Evolutionary conservation across 441 rosid genomes (phyloP), one percentile per base, ranked within the genome.

Genomic region (Gossypium trilobum): DNA sequence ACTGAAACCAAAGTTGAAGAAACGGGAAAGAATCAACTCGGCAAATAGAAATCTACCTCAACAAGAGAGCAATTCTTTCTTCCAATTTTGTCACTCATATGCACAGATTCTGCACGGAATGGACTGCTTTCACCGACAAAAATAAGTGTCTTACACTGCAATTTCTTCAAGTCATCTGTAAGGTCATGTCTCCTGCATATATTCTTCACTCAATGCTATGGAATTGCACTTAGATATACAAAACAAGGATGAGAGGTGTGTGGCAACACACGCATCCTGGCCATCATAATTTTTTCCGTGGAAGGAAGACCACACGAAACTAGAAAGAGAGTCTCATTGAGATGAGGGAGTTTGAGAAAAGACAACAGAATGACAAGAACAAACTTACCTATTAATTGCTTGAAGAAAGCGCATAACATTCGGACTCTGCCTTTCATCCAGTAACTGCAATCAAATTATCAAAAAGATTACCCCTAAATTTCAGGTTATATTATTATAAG

Each of bases 311-410:
- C 6, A 17, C 14, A 33, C 19, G 23, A 62, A 17, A 11, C 36
- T 63, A 44, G 6, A 25, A 56, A 36, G 50, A 62, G 48, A 23
- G 13, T 16, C 8, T 61, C 48, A 8, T 6, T 0, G n/a, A 36
- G 51, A 42, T 20, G 7, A 63, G 31, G 69, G 25, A 64, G 17
- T 42, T 42, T 33, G 67, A 9, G 22, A 36, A 36, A 3, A 65
- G 55, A 7, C 20, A 66, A 65, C 11, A 7, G 23, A 66, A 31
- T n/a, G 56, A 48, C 1, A n/a, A 0, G 19, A 64, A 73, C 77
- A 73, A 77, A 89, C 97, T 84, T 82, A 90, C 97, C 83, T 82
- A 70, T 88, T 89, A 58, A 88, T 85, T 73, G 97, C 90, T 65
- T 88, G 86, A 78, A 90, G 90, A 79, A 88, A 90, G 67, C 87